phyloP scores from a whole-genome alignment of 495 filamentous ascomycete genomes.

The Evansstolkia leycettana region DNA sequence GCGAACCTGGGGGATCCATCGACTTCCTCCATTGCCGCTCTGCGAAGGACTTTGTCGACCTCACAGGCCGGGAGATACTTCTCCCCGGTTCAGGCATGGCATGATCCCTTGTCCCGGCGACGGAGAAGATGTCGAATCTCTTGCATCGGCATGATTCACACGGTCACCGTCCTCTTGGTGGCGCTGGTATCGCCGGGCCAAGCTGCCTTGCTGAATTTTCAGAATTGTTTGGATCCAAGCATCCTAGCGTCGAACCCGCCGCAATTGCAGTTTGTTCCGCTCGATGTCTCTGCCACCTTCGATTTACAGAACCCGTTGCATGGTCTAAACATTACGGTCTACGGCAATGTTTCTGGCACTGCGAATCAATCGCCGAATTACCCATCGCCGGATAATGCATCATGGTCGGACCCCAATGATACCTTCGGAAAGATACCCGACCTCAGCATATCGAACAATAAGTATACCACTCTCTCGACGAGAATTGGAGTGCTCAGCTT shows the following conservation, averaged over 20 bases:
- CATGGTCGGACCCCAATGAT: conserved; percentile 41
- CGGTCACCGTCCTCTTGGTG: conserved; percentile 14
- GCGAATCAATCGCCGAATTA: conserved; percentile 26
- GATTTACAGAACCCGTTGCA: conserved; percentile 46
- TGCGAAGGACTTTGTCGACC: conserved; percentile 2
- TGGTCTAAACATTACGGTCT: conserved; percentile 67
- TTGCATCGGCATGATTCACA: conserved; percentile 6
- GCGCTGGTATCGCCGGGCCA: conserved; percentile 11
- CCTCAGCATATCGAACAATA: conserved; percentile 36
- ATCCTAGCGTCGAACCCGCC: conserved; percentile 38
- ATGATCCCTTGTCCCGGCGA: conserved; percentile 12
- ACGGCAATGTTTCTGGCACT: conserved; percentile 77
- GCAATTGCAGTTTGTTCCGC: conserved; percentile 71
- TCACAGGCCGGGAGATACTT: neutral
- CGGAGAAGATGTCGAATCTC: conserved; percentile 7
- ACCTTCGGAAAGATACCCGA: conserved; percentile 69
- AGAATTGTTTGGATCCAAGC: conserved; percentile 66
- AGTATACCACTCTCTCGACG: conserved; percentile 57
- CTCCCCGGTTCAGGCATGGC: conserved; percentile 11
- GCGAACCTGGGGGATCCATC: conserved; percentile 11
- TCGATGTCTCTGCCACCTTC: conserved; percentile 60
- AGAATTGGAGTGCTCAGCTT: conserved; percentile 64
- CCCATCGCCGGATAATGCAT: conserved; percentile 37
- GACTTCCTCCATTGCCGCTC: conserved; percentile 2
- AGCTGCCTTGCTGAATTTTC: conserved; percentile 59